A percentile compares a stretch with the other conserved stretches of the same genome.
phyloP scores from a whole-genome alignment of 495 filamentous ascomycete species.

The Umbilicaria muhlenbergii region DNA sequence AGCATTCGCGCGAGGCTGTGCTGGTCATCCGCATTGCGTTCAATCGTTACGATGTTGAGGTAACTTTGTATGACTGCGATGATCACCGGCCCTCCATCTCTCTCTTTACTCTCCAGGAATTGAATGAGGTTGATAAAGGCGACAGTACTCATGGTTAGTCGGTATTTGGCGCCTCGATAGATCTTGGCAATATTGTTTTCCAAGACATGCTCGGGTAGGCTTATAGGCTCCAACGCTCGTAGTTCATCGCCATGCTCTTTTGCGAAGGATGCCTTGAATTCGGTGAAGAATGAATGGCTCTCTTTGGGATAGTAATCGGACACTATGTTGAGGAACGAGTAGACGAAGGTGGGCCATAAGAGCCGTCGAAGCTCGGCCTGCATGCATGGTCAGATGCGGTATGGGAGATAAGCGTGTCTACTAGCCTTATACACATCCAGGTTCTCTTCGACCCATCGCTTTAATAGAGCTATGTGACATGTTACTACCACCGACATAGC shows the following conservation, averaged over 20 bases:
- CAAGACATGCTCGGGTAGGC: slow-evolving; percentile 58
- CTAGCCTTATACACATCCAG: slow-evolving; percentile 84
- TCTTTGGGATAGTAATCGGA: slow-evolving; percentile 54
- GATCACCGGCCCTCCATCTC: slow-evolving; percentile 62
- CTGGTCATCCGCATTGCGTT: slow-evolving; percentile 58
- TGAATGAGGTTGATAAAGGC: slow-evolving; percentile 67
- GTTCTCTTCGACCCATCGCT: slow-evolving; percentile 72
- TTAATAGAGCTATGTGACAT: slow-evolving; percentile 39
- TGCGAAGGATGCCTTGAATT: slow-evolving; percentile 52
- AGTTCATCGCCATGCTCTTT: slow-evolving; percentile 65
- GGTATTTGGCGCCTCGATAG: slow-evolving; percentile 72
- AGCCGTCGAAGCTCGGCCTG: slow-evolving; percentile 78
- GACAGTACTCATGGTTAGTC: slow-evolving; percentile 67
- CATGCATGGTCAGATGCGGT: slow-evolving; percentile 15
- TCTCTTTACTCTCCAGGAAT: slow-evolving; percentile 71
- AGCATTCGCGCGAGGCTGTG: slow-evolving; percentile 70
- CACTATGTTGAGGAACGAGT: slow-evolving; percentile 78
- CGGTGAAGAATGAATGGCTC: slow-evolving; percentile 50
- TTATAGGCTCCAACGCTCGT: slow-evolving; percentile 47
- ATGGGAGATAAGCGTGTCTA: not conserved
- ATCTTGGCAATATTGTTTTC: slow-evolving; percentile 56
- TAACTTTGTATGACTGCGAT: slow-evolving; percentile 57
- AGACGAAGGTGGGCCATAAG: slow-evolving; percentile 84
- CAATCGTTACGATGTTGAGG: slow-evolving; percentile 55
- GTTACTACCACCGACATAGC: not conserved